Evolutionary conservation across 2,329 filamentous ascomycete species (phyloP), one percentile per base, ranked within the genome.

Genomic region (Pyrenophora teres): DNA sequence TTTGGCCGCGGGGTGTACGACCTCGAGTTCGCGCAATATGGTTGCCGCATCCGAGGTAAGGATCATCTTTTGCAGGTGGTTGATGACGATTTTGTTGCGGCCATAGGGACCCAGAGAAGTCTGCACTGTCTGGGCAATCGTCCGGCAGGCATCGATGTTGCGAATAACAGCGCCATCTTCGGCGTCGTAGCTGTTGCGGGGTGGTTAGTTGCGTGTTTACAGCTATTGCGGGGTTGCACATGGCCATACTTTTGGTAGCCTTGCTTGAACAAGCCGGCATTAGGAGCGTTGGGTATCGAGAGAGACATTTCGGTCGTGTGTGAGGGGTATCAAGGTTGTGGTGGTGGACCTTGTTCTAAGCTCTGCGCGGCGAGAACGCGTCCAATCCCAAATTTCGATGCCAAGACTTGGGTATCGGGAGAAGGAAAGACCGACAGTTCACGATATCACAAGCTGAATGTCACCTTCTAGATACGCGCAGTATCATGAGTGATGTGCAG

Each of bases 21-120:
- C 94, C 71, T 99, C 94, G 75, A 99, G 86, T 80, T 99, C 95
- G 71, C 92, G 88, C 66, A 99, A 84, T 73, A 99, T 99, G 37
- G 94, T 97, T 62, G 94, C 94, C 61, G 94, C 94, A 73, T 99
- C 94, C 55, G 92, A 97, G 65, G 95, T 99, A 61, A 99, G 83
- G 68, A 97, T 96, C 94, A 99, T 97, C 83, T 99, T 99, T 77
- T 96, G 91, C 59, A 99, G 83, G 80, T 99, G 95, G 82, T 99
- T 99, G 83, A 99, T 97, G 80, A 99, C 91, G 73, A 99, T 92
- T 82, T 99, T 99, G 83, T 99, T 99, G 77, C 94, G 90, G 71
- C 94, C 94, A 78, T 96, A 97, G 54, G 94, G 94, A 45, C 94
- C 95, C 31, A 99, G 84, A 39, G 94, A 97, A 50, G 94, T 97